Conservation (phyloP, 805 yeast species). For the Danielia oregonensis region DNA sequence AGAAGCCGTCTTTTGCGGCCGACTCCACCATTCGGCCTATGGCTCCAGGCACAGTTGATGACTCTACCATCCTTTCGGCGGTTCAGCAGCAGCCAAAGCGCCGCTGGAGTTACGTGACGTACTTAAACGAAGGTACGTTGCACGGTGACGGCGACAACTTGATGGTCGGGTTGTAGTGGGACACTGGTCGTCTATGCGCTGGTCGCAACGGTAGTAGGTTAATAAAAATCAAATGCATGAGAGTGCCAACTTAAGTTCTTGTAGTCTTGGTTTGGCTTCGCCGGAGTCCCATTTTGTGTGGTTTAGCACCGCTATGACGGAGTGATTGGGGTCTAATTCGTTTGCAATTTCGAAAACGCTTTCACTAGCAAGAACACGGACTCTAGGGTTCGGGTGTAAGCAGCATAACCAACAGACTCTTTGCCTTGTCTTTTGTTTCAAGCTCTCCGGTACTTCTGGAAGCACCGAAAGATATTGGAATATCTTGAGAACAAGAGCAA, state of each 20-base stretch:
- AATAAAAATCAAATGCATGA: not conserved
- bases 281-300: constrained; percentile 1
- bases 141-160: constrained; percentile 18
- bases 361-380: constrained; percentile 39
- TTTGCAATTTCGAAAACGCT: constrained; percentile 35
- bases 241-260: not conserved
- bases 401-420: constrained; percentile 26
- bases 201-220: not conserved
- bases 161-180: constrained; percentile 15
- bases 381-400: constrained; percentile 27
- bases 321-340: constrained; percentile 15
- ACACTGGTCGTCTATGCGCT: not conserved
- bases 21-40: constrained; percentile 2
- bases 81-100: constrained; percentile 8
- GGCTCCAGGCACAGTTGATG: constrained; percentile 5
- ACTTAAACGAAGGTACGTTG: constrained; percentile 16
- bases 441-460: not conserved
- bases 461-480: constrained; percentile 37
- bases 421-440: constrained; percentile 11
- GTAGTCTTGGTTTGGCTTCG: not conserved
- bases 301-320: not conserved
- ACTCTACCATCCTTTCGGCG: constrained; percentile 5
- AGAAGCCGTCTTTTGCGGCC: constrained; percentile 1
- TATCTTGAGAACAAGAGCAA: constrained; percentile 38
- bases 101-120: constrained; percentile 18